Conservation (phyloP, 2,329 filamentous ascomycete genomes). For the Alternaria ethzedia region DNA sequence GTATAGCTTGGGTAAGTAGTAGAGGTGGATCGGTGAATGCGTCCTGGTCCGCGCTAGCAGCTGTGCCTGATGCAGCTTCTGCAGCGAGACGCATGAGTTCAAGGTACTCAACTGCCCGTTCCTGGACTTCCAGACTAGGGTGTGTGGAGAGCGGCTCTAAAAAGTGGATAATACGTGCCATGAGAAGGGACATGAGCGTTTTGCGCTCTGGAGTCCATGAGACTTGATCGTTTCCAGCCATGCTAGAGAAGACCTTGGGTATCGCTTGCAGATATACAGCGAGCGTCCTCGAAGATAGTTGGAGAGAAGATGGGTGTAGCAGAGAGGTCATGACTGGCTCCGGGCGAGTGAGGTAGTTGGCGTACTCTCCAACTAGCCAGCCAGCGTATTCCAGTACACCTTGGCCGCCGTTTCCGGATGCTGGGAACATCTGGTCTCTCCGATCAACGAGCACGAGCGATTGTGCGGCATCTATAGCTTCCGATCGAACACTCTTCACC, state of each 20-base stretch:
- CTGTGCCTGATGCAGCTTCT: constrained; percentile 77
- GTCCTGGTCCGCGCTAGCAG: constrained; percentile 61
- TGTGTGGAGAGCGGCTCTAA: constrained; percentile 80
- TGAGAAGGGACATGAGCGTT: constrained; percentile 75
- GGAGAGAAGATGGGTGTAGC: constrained; percentile 69
- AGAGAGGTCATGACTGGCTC: constrained; percentile 76
- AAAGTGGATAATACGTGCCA: constrained; percentile 81
- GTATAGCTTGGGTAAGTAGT: constrained; percentile 88
- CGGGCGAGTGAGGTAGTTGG: constrained; percentile 71
- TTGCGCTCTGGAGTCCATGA: constrained; percentile 77
- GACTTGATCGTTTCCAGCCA: constrained; percentile 69
- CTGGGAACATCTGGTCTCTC: constrained; percentile 63
- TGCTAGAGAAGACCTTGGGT: constrained; percentile 80
- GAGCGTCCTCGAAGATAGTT: constrained; percentile 69
- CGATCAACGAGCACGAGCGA: constrained; percentile 70
- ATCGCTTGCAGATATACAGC: constrained; percentile 82
- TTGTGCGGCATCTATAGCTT: constrained; percentile 84
- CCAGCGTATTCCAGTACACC: constrained; percentile 76
- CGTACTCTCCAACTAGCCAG: constrained; percentile 91
- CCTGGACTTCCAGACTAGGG: constrained; percentile 91
- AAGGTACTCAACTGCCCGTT: constrained; percentile 88
- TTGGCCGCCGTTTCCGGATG: constrained; percentile 57
- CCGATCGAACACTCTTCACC: constrained; percentile 79
- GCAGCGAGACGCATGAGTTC: constrained; percentile 86
- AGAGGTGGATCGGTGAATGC: constrained; percentile 79